phyloP scores from a whole-genome alignment of 2,329 filamentous ascomycete species.

The Colletotrichum nymphaeae region DNA sequence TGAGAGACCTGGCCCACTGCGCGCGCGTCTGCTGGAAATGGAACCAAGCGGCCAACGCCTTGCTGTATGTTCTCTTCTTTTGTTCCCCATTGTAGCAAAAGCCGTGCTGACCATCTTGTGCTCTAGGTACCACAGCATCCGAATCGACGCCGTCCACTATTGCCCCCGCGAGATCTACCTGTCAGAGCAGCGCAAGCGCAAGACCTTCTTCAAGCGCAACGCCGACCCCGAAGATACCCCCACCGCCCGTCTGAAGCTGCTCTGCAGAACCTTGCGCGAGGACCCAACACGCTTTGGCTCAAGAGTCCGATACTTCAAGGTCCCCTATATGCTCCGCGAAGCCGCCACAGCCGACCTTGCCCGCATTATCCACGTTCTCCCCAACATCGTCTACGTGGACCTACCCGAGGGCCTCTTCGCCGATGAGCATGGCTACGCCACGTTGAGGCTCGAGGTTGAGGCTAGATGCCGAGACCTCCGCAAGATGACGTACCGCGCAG shows the following conservation, averaged over 20 bases:
- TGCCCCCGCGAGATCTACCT: conserved; percentile 88
- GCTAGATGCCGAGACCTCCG: conserved; percentile 84
- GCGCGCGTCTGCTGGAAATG: conserved; percentile 80
- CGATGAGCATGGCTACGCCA: conserved; percentile 80
- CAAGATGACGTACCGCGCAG: conserved; percentile 87
- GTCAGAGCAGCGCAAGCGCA: conserved; percentile 81
- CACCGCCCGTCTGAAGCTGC: conserved; percentile 78
- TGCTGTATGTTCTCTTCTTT: conserved; percentile 66
- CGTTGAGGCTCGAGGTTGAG: conserved; percentile 86
- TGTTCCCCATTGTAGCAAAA: conserved; percentile 14
- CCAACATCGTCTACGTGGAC: conserved; percentile 89
- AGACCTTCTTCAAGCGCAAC: conserved; percentile 79
- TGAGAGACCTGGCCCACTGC: conserved; percentile 87
- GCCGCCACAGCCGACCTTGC: conserved; percentile 86
- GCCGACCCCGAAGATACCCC: conserved; percentile 85
- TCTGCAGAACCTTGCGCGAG: conserved; percentile 85
- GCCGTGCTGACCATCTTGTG: conserved; percentile 24
- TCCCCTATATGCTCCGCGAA: conserved; percentile 95
- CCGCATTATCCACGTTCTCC: conserved; percentile 84
- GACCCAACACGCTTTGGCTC: conserved; percentile 76
- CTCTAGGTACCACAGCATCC: conserved; percentile 84
- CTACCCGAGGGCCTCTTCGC: conserved; percentile 88
- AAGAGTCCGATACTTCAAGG: conserved; percentile 83
- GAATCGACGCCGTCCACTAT: conserved; percentile 95
- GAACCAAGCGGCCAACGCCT: conserved; percentile 62